Evolutionary conservation across 2,329 filamentous ascomycete genomes (phyloP).

Genomic region (Cytospora chrysosperma): DNA sequence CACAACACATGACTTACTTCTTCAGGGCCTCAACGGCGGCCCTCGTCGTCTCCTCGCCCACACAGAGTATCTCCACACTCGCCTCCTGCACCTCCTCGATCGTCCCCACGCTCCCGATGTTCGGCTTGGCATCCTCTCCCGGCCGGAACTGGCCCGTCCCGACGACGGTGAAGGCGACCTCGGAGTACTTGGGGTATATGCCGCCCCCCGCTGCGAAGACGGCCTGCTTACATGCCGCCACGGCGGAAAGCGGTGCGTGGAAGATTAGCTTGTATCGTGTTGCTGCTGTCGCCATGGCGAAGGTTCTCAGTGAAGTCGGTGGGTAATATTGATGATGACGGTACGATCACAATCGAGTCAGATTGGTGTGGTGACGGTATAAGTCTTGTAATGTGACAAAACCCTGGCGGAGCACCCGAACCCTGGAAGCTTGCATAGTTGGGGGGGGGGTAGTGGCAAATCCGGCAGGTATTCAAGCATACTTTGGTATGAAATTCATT

Average conservation of each 20-base stretch:
- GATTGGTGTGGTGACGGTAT: neutral
- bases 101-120: constrained; percentile 57
- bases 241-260: constrained; percentile 44
- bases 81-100: constrained; percentile 61
- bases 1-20: constrained; percentile 45
- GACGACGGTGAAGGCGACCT: constrained; percentile 49
- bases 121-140: constrained; percentile 58
- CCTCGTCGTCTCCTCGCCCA: constrained; percentile 55
- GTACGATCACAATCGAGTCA: neutral
- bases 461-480: too few species aligned
- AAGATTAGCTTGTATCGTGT: constrained; percentile 44
- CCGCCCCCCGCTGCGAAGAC: constrained; percentile 60
- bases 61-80: constrained; percentile 61
- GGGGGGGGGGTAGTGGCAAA: too few species aligned
- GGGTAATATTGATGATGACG: neutral
- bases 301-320: neutral
- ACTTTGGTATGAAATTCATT: too few species aligned
- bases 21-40: constrained; percentile 64
- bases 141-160: constrained; percentile 68
- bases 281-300: constrained; percentile 11
- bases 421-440: neutral
- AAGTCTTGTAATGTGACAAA: neutral
- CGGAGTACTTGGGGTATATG: constrained; percentile 53
- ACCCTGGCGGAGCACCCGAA: neutral
- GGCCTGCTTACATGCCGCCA: constrained; percentile 53